Base-by-base conservation (phyloP, 768 basidiomycete species). In the Panaeolus papilionaceus region DNA sequence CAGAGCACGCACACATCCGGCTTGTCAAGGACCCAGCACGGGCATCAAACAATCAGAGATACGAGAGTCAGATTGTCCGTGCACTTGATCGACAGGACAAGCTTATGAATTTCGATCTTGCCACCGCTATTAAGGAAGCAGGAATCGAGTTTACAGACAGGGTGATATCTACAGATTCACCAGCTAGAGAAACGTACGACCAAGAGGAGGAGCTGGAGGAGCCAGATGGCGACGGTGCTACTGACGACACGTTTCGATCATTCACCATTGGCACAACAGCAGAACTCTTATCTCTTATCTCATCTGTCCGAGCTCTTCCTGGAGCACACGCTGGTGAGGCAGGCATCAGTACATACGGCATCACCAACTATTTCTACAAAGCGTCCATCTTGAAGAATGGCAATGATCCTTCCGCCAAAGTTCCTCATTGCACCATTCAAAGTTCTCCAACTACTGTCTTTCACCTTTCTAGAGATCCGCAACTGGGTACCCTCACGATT, bases 1-100 rank as follows among this genome's bases (percentile, higher is more conserved):
- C 76, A n/a, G 75, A 82, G 65, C 70, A 71, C 28, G 58, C 74
- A 2, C 74, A 80, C 44, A 77, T 77, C 63, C 72, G 70, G 0
- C 49, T 74, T 28, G 73, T 78, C 69, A 80, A 78, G 63, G 64
- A 72, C 38, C 77, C 76, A 9, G 68, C 74, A 16, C 66, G 72
- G 20, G 9, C 70, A n/a, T 71, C 71, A 3, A 81, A 79, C 62
- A 73, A 77, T 49, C 73, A 71, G 5, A 66, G 78, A 26, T 78
- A 73, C 58, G 67, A 79, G 38, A 40, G 67, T 0, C 79, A 81
- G 66, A 79, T 80, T n/a, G 73, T 71, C 38, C 68, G 71, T 3
- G 63, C 72, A 44, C 69, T 82, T 4, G 74, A 80, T 63, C 72
- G 71, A 0, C 33, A 51, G 1, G 79, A 81, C 28, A 76, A 74